A percentile compares a stretch with the other conserved stretches of the same genome.
Evolutionary conservation across 108 stramenopile species (phyloP).

Genomic region (Bacterosira constricta): DNA sequence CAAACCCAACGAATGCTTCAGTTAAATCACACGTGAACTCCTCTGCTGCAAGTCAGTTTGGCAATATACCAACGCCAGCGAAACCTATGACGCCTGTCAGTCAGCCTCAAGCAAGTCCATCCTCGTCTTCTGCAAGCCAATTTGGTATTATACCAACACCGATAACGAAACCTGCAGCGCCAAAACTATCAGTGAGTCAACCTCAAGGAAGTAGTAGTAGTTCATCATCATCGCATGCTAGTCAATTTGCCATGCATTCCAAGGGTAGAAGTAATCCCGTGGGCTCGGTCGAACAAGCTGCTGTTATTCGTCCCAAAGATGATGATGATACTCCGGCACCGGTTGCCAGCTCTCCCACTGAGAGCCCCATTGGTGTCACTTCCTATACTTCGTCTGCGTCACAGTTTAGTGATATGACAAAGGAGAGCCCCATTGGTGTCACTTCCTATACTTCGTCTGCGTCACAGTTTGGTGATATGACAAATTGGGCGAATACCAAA

Average conservation of each 20-base stretch:
- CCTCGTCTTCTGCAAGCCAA: background rate
- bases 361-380: background rate
- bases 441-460: too few species aligned
- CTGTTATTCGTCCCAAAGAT: too few species aligned
- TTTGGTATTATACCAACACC: background rate
- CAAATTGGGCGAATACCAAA: slow-evolving; percentile 14
- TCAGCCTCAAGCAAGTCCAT: background rate
- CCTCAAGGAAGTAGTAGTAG: too few species aligned
- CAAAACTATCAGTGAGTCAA: background rate
- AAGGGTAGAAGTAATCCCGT: background rate
- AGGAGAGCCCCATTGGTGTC: too few species aligned
- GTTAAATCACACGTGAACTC: too few species aligned
- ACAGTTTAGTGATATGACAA: too few species aligned
- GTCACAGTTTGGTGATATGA: background rate
- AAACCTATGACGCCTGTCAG: background rate
- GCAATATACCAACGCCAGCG: background rate
- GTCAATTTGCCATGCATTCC: slow-evolving; percentile 22
- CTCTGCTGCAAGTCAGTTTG: background rate
- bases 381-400: background rate
- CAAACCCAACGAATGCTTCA: background rate
- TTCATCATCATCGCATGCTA: slow-evolving; percentile 14
- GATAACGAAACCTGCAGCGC: background rate
- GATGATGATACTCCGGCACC: background rate
- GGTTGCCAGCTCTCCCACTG: background rate
- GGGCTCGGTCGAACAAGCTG: too few species aligned